Conservation (phyloP, 1,139 yeast genomes). For the Hanseniaspora uvarum region DNA sequence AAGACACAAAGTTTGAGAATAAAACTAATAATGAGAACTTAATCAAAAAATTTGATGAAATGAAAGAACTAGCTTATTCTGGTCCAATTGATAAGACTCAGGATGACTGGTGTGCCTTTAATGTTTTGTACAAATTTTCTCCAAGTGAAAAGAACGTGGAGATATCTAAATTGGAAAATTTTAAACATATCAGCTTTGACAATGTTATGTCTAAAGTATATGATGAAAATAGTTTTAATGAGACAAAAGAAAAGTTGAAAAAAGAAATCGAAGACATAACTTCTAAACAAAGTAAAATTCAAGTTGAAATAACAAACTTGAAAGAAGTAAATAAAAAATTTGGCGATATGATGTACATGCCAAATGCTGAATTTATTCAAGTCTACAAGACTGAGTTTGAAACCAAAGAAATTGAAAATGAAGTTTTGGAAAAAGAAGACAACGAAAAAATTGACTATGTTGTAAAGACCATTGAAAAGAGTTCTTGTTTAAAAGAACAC, state of each 20-base stretch:
- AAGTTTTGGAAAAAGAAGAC: background rate
- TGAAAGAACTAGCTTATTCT: background rate
- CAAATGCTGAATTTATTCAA: background rate
- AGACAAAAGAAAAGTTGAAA: background rate
- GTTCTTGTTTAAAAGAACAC: background rate
- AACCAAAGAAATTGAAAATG: background rate
- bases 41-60: background rate
- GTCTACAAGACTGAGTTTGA: background rate
- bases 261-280: background rate
- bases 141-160: background rate
- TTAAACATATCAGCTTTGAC: background rate
- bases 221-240: background rate
- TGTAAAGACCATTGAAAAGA: background rate
- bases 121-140: background rate
- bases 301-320: background rate
- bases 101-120: constrained; percentile 16
- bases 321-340: background rate
- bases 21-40: background rate
- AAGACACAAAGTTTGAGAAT: background rate
- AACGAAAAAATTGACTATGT: background rate
- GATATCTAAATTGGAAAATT: background rate
- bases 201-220: background rate
- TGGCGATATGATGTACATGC: background rate
- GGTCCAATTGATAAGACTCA: constrained; percentile 5
- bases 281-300: background rate